Evolutionary conservation across 805 yeast genomes (phyloP), one percentile per base, ranked within the genome.

Genomic region (Candida stauntonica): DNA sequence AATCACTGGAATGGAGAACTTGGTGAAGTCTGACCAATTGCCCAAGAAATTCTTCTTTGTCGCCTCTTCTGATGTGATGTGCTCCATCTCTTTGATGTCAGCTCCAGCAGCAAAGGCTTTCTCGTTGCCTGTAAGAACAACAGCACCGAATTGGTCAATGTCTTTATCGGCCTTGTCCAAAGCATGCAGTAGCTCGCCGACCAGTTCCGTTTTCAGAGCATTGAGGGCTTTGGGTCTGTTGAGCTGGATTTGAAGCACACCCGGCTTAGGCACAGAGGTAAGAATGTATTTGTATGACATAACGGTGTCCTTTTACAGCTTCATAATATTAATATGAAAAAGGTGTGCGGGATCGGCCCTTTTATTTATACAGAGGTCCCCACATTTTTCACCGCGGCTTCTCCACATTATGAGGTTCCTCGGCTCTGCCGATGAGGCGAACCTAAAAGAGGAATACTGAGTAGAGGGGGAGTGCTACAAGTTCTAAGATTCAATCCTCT

Each of bases 91-190:
- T 54, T 70, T 70, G 57, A 73, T 73, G 47, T 73, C 78, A 11
- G 78, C 78, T 14, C 78, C 78, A 7, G 78, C 58, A 11, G 78
- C 77, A 47, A 73, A 73, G 3, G 75, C 77, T 42, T 52, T 57
- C 39, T 63, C 63, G 29, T 55, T 54, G 1, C 78, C 78, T 11
- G 77, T 70, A 24, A 73, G 39, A 12, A 73, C 73, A 29, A 68
- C 67, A 6, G 76, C 73, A 3, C 73, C 73, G 42, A 62, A 74
- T 16, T 52, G 38, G 28, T 66, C 68, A 5, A 40, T 17, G 12
- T 53, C 41, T 4, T 20, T n/a, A 32, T 55, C 54, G 1, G 53
- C 57, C 9, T 24, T 28, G 14, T 32, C 7, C 17, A 56, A 31
- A 11, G 55, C 61, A 9, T 39, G 37, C 7, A 52, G 26, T 5